phyloP scores from a whole-genome alignment of 352 stramenopile species.

The Phytopythium litorale region DNA sequence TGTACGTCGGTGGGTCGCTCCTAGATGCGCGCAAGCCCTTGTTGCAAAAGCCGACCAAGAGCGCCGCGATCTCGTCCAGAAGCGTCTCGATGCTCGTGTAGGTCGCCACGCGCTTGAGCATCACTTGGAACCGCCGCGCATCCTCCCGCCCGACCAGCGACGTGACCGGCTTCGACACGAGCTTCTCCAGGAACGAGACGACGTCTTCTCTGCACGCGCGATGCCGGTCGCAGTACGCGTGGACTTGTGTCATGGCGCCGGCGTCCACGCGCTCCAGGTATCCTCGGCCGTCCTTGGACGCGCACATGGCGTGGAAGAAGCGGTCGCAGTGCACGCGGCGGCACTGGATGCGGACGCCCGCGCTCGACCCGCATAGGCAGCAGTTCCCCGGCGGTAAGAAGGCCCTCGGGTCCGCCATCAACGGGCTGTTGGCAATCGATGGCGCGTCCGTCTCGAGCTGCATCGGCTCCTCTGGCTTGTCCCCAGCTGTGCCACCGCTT shows the following conservation, averaged over 20 bases:
- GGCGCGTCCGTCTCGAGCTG: not conserved
- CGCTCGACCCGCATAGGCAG: constrained; percentile 40
- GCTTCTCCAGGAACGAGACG: constrained; percentile 37
- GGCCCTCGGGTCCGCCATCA: not conserved
- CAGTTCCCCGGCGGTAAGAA: constrained; percentile 22
- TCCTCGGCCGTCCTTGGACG: constrained; percentile 27
- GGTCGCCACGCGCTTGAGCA: constrained; percentile 37
- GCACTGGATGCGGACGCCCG: constrained; percentile 55
- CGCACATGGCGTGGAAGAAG: constrained; percentile 71
- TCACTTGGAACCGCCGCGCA: constrained; percentile 31
- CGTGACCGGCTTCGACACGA: constrained; percentile 49
- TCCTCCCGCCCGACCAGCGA: constrained; percentile 51
- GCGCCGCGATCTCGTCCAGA: constrained; percentile 30
- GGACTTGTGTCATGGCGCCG: constrained; percentile 33
- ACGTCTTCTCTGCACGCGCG: constrained; percentile 30
- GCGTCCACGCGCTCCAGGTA: constrained; percentile 31
- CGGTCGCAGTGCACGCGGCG: constrained; percentile 39
- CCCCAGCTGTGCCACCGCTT: not conserved
- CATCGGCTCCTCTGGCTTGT: constrained; percentile 4
- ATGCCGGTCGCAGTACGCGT: constrained; percentile 75
- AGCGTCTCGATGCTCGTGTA: constrained; percentile 37
- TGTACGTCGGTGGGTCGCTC: constrained; percentile 45
- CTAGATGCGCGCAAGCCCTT: constrained; percentile 47
- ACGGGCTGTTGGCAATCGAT: not conserved
- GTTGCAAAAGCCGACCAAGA: constrained; percentile 51